Percentiles rank a stretch among this genome's conserved stretches.
phyloP scores from a whole-genome alignment of 169 alveolate genomes.

The Theileria luwenshuni region DNA sequence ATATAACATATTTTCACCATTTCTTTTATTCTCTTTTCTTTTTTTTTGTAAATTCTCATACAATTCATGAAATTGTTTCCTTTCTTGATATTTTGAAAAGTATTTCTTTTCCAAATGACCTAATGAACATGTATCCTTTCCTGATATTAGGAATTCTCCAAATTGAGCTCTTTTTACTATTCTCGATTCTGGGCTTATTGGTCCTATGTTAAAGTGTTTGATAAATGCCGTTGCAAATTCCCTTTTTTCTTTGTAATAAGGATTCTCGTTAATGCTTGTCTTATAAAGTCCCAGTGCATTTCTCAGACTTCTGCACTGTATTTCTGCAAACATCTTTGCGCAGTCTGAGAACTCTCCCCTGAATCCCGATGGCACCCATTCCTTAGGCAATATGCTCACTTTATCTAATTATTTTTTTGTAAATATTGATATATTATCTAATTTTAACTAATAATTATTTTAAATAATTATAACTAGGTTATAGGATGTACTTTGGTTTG shows the following conservation, averaged over 20 bases:
- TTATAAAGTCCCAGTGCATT: conserved; percentile 32
- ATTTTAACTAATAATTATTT: background rate
- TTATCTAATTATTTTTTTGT: no score
- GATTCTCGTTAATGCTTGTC: conserved; percentile 46
- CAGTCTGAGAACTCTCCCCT: conserved; percentile 72
- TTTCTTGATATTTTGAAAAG: conserved; percentile 26
- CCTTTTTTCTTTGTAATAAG: conserved; percentile 50
- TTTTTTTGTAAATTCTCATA: conserved; percentile 41
- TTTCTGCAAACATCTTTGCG: conserved; percentile 67
- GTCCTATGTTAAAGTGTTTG: conserved; percentile 40
- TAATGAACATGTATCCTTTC: conserved; percentile 60
- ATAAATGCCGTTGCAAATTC: conserved; percentile 53
- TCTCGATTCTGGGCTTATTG: conserved; percentile 55
- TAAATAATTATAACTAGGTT: background rate
- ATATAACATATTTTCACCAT: background rate
- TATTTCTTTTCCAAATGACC: conserved; percentile 39
- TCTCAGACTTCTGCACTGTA: conserved; percentile 59
- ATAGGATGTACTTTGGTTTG: background rate
- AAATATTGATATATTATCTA: background rate
- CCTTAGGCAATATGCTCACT: conserved; percentile 54
- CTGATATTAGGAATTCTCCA: conserved; percentile 47
- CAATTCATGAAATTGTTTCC: conserved; percentile 20
- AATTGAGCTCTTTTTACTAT: conserved; percentile 49
- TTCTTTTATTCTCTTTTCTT: conserved; percentile 1
- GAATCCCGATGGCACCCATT: conserved; percentile 77